phyloP scores from a whole-genome alignment of 2,329 filamentous ascomycete genomes.

The Verticillium klebahnii region DNA sequence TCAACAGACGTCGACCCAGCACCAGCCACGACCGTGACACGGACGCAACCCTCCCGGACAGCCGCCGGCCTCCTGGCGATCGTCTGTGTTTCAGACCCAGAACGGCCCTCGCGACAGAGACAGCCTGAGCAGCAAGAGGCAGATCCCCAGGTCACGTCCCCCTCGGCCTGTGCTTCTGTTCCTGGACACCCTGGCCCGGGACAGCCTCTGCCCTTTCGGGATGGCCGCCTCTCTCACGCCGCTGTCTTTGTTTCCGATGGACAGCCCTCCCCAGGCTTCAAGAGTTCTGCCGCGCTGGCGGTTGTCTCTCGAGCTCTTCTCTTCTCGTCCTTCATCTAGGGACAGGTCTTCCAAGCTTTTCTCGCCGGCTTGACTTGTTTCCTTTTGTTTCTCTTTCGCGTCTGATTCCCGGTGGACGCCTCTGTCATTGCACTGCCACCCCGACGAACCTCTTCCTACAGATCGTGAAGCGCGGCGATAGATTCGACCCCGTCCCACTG shows the following conservation, averaged over 20 bases:
- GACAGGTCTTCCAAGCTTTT: not conserved
- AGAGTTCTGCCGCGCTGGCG: not conserved
- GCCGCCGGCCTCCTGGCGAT: not conserved
- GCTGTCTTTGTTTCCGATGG: not conserved
- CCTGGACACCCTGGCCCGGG: not conserved
- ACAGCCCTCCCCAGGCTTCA: not conserved
- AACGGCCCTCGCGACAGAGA: not conserved
- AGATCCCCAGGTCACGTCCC: not conserved
- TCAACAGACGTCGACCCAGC: not conserved
- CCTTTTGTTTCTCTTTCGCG: not conserved
- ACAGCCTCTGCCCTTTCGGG: not conserved
- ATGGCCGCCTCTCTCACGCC: not conserved
- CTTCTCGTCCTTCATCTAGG: not conserved
- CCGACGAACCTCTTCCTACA: not conserved
- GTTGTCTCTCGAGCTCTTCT: not conserved
- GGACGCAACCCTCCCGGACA: not conserved
- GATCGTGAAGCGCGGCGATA: not conserved
- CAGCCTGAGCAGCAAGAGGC: not conserved
- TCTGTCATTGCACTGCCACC: not conserved
- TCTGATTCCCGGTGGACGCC: not conserved
- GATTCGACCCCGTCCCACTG: not conserved
- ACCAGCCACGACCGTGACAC: not conserved
- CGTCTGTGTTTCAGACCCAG: not conserved
- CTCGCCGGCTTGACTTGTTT: not conserved
- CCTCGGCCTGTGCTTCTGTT: not conserved